A percentile compares a stretch with the other conserved stretches of the same genome.
These are phyloP conservation scores for Lyophyllum shimeji DNA, from an alignment of 768 basidiomycete genomes.

Conservation along the genomic window DNA sequence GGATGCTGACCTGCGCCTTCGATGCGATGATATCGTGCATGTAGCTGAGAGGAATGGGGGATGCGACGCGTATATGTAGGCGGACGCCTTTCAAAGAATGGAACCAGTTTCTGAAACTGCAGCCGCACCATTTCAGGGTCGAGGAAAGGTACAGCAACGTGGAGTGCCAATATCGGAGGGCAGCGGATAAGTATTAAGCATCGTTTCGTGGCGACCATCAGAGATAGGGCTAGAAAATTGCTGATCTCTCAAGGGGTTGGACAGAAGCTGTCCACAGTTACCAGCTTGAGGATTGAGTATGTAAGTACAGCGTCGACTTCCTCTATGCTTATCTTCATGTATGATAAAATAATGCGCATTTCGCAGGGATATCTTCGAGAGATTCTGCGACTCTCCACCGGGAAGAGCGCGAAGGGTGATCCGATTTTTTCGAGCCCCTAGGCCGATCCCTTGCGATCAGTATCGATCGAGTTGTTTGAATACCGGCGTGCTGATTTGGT, in stretches of 20 bases:
- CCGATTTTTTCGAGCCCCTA: too few species aligned
- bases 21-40: not conserved
- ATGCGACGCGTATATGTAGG: not conserved
- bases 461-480: too few species aligned
- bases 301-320: too few species aligned
- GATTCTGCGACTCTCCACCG: too few species aligned
- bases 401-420: too few species aligned
- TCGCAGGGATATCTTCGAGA: too few species aligned
- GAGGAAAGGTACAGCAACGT: not conserved
- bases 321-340: too few species aligned
- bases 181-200: slow-evolving; percentile 6
- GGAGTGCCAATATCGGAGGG: not conserved
- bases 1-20: not conserved
- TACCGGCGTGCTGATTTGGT: too few species aligned
- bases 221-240: not conserved
- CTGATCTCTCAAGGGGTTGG: not conserved
- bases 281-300: too few species aligned
- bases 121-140: slow-evolving; percentile 5
- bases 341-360: too few species aligned
- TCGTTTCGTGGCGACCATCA: slow-evolving; percentile 9
- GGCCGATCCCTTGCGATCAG: too few species aligned
- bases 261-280: too few species aligned
- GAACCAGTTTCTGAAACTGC: not conserved
- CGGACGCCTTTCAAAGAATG: not conserved
- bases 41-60: not conserved